phyloP scores from a whole-genome alignment of 495 filamentous ascomycete genomes.

The Viridothelium virens region DNA sequence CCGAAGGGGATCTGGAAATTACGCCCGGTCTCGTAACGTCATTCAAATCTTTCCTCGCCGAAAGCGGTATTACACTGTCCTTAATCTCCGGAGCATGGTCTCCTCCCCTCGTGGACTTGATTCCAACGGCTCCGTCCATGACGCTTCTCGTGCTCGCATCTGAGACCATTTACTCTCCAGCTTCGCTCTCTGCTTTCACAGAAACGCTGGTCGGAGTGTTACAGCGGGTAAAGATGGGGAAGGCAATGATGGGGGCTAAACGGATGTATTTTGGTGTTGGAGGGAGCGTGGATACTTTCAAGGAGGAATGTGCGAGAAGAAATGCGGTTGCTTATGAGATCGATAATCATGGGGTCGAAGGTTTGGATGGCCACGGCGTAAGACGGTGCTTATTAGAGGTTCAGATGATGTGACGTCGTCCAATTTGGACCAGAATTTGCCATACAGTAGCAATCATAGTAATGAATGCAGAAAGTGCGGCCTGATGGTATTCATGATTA shows the following conservation, averaged over 20 bases:
- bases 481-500: no score
- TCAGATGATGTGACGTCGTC: slow-evolving; percentile 32
- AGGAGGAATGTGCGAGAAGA: slow-evolving; percentile 49
- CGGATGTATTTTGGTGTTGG: slow-evolving; percentile 95
- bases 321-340: slow-evolving; percentile 48
- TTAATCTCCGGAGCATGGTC: slow-evolving; percentile 81
- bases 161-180: slow-evolving; percentile 91
- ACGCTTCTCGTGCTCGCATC: slow-evolving; percentile 64
- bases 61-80: slow-evolving; percentile 51
- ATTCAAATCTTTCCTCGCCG: slow-evolving; percentile 54
- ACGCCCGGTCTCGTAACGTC: slow-evolving; percentile 51
- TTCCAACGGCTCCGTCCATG: slow-evolving; percentile 26
- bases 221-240: slow-evolving; percentile 45
- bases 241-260: slow-evolving; percentile 82
- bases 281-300: slow-evolving; percentile 84
- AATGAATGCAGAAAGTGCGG: no score
- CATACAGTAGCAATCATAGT: no score
- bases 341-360: slow-evolving; percentile 38
- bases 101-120: slow-evolving; percentile 35
- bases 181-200: slow-evolving; percentile 64
- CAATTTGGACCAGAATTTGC: background rate
- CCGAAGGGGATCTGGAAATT: slow-evolving; percentile 66
- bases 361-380: slow-evolving; percentile 49
- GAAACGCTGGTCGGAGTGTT: slow-evolving; percentile 61
- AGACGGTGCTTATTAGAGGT: slow-evolving; percentile 38